These are phyloP conservation scores for Epichloe coenophiala DNA, from an alignment of 2,329 filamentous ascomycete genomes.

Conservation along the genomic window DNA sequence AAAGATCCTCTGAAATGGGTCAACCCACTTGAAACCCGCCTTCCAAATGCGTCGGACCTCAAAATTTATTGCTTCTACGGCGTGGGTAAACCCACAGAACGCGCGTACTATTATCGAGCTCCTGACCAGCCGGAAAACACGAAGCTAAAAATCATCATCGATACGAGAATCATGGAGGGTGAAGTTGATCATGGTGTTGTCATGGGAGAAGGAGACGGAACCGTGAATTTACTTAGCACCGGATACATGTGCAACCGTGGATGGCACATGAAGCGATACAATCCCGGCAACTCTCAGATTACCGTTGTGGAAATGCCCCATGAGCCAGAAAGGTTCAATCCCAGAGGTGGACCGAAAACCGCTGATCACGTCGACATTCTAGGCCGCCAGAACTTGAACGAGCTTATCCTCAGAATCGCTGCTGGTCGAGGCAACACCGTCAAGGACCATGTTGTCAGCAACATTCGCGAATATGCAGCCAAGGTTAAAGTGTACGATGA, in stretches of 20 bases:
- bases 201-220: slow-evolving; percentile 91
- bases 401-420: slow-evolving; percentile 74
- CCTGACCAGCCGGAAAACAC: slow-evolving; percentile 51
- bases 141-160: slow-evolving; percentile 61
- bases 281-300: slow-evolving; percentile 69
- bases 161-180: slow-evolving; percentile 46
- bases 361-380: slow-evolving; percentile 96
- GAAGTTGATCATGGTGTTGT: slow-evolving; percentile 77
- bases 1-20: slow-evolving; percentile 75
- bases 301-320: slow-evolving; percentile 93
- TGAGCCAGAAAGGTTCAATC: slow-evolving; percentile 84
- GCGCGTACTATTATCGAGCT: slow-evolving; percentile 76
- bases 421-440: slow-evolving; percentile 75
- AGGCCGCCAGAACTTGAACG: slow-evolving; percentile 77
- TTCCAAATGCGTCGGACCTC: slow-evolving; percentile 75
- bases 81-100: slow-evolving; percentile 84
- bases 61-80: slow-evolving; percentile 98
- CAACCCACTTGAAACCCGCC: slow-evolving; percentile 79
- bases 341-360: slow-evolving; percentile 54
- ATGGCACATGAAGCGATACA: slow-evolving; percentile 88
- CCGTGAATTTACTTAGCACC: slow-evolving; percentile 78
- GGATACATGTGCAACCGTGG: slow-evolving; percentile 97
- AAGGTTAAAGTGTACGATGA: slow-evolving; percentile 75
- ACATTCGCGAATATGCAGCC: slow-evolving; percentile 69
- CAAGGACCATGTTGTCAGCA: slow-evolving; percentile 62